Base-by-base conservation (phyloP, 306 rosid genomes). In the Lathyrus oleraceus region DNA sequence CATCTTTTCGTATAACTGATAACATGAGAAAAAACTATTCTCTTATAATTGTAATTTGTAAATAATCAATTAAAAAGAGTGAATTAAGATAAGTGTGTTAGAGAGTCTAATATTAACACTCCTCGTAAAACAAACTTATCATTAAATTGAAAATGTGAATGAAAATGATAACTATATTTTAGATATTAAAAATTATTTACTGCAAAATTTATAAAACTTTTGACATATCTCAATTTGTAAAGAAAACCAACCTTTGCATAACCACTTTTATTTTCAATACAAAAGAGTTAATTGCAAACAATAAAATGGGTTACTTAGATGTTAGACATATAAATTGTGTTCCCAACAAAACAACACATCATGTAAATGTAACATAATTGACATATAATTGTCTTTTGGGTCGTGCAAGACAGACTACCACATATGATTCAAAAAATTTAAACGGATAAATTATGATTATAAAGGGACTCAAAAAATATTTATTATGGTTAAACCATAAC, bases 1-100 rank as follows among this genome's bases (percentile, higher is more conserved):
- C 88, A 19, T 81, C 84, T 47, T 53, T 76, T 12, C 73, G 82
- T 0, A 76, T 32, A 70, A 70, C 88, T 85, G 72, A 62, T 67
- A 38, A 69, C 71, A 77, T 45, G 13, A 20, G 40, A 73, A 74
- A 69, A 68, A 39, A 45, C n/a, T 51, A 64, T 9, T 20, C 40
- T n/a, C 53, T 77, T 25, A 77, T 45, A 27, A 30, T 25, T 8
- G 23, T 7, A 36, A 1, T 28, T 52, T 3, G 28, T 36, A 49
- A 69, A 35, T 30, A 30, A 30, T 35, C 39, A 35, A 7, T 35
- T 35, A 35, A 35, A 35, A 35, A 35, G 8, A 32, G 39, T 35
- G 1, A 10, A 35, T 35, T 35, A 35, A 35, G 10, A 32, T 32
- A 32, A 32, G 38, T 32, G 38, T 1, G 38, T 32, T 32, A 32